These are phyloP conservation scores for Pestalotiopsis sp. DNA, from an alignment of 2,329 filamentous ascomycete genomes.

Conservation along the genomic window DNA sequence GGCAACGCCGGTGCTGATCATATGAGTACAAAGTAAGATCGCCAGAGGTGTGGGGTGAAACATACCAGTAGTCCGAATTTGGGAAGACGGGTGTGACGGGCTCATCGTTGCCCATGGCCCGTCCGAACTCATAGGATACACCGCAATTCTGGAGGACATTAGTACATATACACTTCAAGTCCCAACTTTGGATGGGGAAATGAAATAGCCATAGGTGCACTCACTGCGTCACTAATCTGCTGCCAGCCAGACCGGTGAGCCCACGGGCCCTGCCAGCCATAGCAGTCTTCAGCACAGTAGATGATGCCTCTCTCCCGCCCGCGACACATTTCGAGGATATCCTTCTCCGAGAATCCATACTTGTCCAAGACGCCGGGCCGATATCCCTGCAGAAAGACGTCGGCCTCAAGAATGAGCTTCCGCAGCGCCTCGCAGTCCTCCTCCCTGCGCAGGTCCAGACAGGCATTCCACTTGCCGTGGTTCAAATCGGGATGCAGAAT, in stretches of 20 bases:
- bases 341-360: slow-evolving; percentile 45
- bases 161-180: too few relatives aligned
- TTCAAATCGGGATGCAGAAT: slow-evolving; percentile 47
- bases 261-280: slow-evolving; percentile 54
- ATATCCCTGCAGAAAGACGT: slow-evolving; percentile 54
- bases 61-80: slow-evolving; percentile 33
- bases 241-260: slow-evolving; percentile 53
- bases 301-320: slow-evolving; percentile 46
- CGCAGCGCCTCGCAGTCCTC: slow-evolving; percentile 40
- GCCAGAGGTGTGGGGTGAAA: background rate
- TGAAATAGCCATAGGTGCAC: background rate
- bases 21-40: background rate
- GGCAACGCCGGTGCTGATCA: slow-evolving; percentile 41
- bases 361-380: slow-evolving; percentile 50
- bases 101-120: slow-evolving; percentile 40
- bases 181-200: too few relatives aligned
- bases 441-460: slow-evolving; percentile 44
- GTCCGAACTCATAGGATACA: slow-evolving; percentile 47
- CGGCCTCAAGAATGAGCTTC: slow-evolving; percentile 47
- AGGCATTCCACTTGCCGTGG: slow-evolving; percentile 51
- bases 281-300: slow-evolving; percentile 55
- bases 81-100: slow-evolving; percentile 33
- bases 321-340: slow-evolving; percentile 42
- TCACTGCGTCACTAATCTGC: slow-evolving; percentile 51
- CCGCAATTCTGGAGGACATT: slow-evolving; percentile 36